Evolutionary conservation across 2,329 filamentous ascomycete species (phyloP).

Genomic region (Dactylellina sp.): DNA sequence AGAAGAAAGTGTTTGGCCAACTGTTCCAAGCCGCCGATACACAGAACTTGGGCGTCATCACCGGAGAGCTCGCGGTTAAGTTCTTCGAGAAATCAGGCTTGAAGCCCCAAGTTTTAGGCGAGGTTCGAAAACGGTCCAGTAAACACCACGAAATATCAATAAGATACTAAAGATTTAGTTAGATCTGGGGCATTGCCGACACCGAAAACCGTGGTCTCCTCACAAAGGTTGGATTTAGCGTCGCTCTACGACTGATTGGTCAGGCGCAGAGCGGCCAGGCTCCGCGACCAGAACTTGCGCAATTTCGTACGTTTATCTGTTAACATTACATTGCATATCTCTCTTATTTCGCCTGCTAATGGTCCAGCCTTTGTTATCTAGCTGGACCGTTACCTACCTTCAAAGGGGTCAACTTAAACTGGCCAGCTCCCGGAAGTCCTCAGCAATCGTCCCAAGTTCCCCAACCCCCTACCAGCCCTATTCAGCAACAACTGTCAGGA

Average conservation of each 20-base stretch:
- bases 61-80: constrained; percentile 93
- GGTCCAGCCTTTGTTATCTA: constrained; percentile 55
- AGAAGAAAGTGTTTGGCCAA: constrained; percentile 93
- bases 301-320: constrained; percentile 71
- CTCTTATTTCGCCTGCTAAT: constrained; percentile 1
- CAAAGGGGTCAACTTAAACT: constrained; percentile 74
- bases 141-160: background rate
- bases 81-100: constrained; percentile 98
- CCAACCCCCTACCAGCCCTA: constrained; percentile 66
- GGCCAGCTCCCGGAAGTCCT: constrained; percentile 62
- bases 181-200: constrained; percentile 99
- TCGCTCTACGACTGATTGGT: constrained; percentile 92
- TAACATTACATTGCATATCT: constrained; percentile 12
- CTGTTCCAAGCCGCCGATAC: constrained; percentile 93
- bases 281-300: constrained; percentile 82
- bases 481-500: constrained; percentile 64
- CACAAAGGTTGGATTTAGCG: constrained; percentile 90
- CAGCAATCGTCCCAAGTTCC: constrained; percentile 63
- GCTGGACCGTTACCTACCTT: constrained; percentile 91
- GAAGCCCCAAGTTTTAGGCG: constrained; percentile 84
- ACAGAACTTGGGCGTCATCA: constrained; percentile 91
- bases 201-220: constrained; percentile 94
- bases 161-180: constrained; percentile 57
- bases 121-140: constrained; percentile 72
- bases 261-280: constrained; percentile 91